Base-by-base conservation (phyloP, 2,329 filamentous ascomycete species). In the Aplosporella prunicola region DNA sequence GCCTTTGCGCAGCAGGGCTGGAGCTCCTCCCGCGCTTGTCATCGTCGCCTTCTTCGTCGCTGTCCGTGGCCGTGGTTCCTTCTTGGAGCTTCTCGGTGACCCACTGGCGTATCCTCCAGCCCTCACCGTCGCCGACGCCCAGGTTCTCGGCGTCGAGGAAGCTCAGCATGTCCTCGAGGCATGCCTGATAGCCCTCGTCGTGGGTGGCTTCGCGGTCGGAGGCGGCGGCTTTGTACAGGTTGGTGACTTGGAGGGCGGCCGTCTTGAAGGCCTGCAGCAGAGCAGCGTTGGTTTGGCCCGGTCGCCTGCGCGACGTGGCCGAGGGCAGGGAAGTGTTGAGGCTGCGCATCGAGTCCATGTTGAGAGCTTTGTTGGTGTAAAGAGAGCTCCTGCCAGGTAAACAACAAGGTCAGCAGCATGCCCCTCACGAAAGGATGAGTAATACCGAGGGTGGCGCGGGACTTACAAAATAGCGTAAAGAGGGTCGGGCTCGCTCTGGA, bases 191-290 rank as follows among this genome's bases (percentile, higher is more conserved):
- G 17, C 91, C 91, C 25, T 88, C 80, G 34, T 75, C 66, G 33
- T 84, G 78, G 31, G 86, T 78, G 51, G 80, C 79, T 33, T 80
- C 71, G 56, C 91, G 80, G 32, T 84, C 82, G 20, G 78, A 71
- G 9, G 84, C 81, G 3, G 89, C 89, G 25, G 80, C 88, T 63
- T 94, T 95, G 67, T 96, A 96, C 10, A 98, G 78, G 53, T 93
- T 94, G 32, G 91, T 96, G 39, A 96, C 88, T 5, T 87, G 93
- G 22, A 95, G 71, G 14, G 91, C 91, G 22, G 91, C 91, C 11
- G 82, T 78, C 60, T 87, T 91, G 71, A 98, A 98, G 41, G 85
- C 80, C 50, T 89, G 80, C 41, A 95, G 76, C 32, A 95, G 76
- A 54, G 68, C 57, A 24, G 52, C 47, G 42, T 44, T 51, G 29